Evolutionary conservation across 2,329 filamentous ascomycete species (phyloP).

Genomic region (Hymenoscyphus infarciens): DNA sequence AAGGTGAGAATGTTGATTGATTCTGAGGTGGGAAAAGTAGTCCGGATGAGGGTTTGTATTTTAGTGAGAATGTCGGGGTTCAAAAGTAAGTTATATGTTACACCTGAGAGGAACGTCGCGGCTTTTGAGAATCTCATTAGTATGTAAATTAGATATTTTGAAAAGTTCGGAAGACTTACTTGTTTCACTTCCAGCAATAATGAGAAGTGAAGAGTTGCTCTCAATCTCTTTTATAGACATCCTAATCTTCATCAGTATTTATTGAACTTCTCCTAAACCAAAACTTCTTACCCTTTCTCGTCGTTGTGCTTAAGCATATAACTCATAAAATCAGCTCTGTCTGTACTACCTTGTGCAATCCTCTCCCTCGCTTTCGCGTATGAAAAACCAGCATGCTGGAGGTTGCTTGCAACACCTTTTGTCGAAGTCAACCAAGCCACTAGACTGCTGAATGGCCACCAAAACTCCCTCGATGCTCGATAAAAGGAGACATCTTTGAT

Average conservation of each 20-base stretch:
- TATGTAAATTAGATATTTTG: neutral
- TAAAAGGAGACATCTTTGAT: neutral
- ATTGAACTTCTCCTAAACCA: neutral
- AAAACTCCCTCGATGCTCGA: neutral
- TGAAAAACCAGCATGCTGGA: neutral
- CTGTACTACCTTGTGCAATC: neutral
- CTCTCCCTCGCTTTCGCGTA: constrained; percentile 1
- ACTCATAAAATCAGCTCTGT: constrained; percentile 35
- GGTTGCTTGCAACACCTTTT: neutral
- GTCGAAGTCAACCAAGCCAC: neutral
- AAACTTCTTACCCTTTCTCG: constrained; percentile 9
- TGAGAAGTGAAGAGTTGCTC: constrained; percentile 9
- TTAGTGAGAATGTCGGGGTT: neutral
- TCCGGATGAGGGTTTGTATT: neutral
- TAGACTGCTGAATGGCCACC: neutral
- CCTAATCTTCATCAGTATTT: neutral
- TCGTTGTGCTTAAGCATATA: constrained; percentile 19
- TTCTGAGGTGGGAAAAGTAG: neutral
- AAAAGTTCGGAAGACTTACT: constrained; percentile 18
- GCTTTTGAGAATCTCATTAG: neutral
- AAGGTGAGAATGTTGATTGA: neutral
- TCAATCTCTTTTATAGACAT: constrained; percentile 15
- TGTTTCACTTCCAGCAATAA: constrained; percentile 35
- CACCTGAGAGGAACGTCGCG: neutral
- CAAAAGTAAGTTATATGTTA: neutral